Base-by-base conservation (phyloP, 306 rosid genomes). In the Corylus heterophylla region DNA sequence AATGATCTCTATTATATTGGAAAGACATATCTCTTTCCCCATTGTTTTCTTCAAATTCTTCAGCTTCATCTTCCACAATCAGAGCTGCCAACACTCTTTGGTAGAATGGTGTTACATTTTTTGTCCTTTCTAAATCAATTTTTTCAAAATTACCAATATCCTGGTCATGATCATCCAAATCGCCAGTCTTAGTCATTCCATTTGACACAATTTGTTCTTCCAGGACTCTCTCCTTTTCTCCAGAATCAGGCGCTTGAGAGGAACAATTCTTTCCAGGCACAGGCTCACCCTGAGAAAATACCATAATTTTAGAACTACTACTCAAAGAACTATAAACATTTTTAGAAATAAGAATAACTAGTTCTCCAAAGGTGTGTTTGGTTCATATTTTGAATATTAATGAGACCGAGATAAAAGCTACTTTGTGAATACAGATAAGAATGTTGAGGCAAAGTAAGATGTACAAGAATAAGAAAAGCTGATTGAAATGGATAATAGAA, bases 61-160 rank as follows among this genome's bases (percentile, higher is more conserved):
- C 90, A 56, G 39, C 74, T 74, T 87, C 91, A 79, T 90, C 94
- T 25, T 90, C 97, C 74, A 83, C 56, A 29, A 94, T 89, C 75
- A 94, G 80, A 80, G 98, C 97, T 76, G 97, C 75, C 83, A 92
- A 78, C 51, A 94, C 97, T 79, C 94, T 88, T 78, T 89, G 94
- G 84, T 87, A 94, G 74, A 92, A 80, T 8, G 97, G 97, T 67
- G 86, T 80, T 73, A 81, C 75, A 66, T 63, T 83, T 85, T 73
- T 84, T 35, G 39, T 74, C 79, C 77, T 84, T 77, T 80, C 86
- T 56, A 86, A 80, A 69, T 75, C 87, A 79, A 74, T 48, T 78
- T 77, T 84, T 81, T 81, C 81, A 78, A 76, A 75, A 87, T 81
- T 22, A 71, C 69, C 88, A 70, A 69, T 64, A 25, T 80, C 82